These are phyloP conservation scores for Heliophila coronopifolia DNA, from an alignment of 441 rosid species.

Conservation along the genomic window DNA sequence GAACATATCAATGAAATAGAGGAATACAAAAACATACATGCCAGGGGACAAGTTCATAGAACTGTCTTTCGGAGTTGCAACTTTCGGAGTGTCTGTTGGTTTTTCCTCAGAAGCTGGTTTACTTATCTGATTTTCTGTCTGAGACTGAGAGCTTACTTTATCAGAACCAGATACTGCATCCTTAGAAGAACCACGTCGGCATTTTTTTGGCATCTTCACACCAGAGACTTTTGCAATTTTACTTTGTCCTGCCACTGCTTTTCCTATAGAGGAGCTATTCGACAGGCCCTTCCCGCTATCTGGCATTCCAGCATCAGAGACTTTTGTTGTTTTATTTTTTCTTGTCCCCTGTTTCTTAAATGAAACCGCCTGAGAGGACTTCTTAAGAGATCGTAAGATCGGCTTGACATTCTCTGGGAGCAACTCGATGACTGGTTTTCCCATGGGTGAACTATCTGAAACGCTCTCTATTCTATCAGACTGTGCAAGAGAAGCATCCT, in stretches of 20 bases:
- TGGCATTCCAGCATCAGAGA: constrained; percentile 33
- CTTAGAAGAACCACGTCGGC: constrained; percentile 44
- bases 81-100: constrained; percentile 47
- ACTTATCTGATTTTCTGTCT: constrained; percentile 42
- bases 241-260: constrained; percentile 38
- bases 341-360: constrained; percentile 32
- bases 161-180: constrained; percentile 32
- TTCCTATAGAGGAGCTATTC: too few relatives aligned
- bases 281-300: too few relatives aligned
- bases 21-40: constrained; percentile 41
- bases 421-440: constrained; percentile 40
- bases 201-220: constrained; percentile 42
- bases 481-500: constrained; percentile 32
- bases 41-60: constrained; percentile 41
- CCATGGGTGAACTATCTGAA: constrained; percentile 33
- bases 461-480: constrained; percentile 32
- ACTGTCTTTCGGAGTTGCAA: constrained; percentile 34
- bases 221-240: constrained; percentile 31
- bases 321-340: constrained; percentile 36
- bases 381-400: constrained; percentile 40
- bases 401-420: constrained; percentile 41
- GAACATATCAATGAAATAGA: constrained; percentile 11
- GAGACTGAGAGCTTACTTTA: constrained; percentile 45
- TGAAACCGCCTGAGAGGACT: constrained; percentile 43
- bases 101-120: constrained; percentile 49